Evolutionary conservation across 352 stramenopile species (phyloP), one percentile per base, ranked within the genome.

Genomic region (Phytopythium boreale): DNA sequence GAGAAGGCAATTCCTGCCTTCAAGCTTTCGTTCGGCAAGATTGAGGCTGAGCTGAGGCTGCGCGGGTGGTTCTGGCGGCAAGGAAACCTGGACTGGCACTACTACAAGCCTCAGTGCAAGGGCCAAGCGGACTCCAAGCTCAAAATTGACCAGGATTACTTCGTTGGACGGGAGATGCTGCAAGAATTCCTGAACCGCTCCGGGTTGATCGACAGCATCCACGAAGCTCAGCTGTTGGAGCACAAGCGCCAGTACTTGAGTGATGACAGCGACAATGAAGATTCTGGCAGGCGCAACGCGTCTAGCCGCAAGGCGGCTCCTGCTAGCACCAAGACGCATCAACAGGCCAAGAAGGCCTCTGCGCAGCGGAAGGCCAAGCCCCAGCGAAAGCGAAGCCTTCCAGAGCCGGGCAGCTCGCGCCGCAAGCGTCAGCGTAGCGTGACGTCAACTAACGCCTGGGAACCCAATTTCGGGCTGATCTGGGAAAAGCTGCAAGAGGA

Each of bases 41-140:
- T 90, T 31, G 84, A 93, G 63, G 56, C 29, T 5, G 84, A 89
- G 44, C 57, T 93, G 4, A 72, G 70, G 22, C 58, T 34, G 29
- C 79, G 77, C 34, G 84, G 84, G 24, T 93, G 84, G 84, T 89
- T 77, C 66, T 93, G 82, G 82, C 84, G 79, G 37, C 31, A 36
- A 20, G 56, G 61, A 22, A 63, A 51, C 20, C 68, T 77, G 10
- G 72, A 73, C n/a, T 92, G 66, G 61, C 67, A 67, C 7, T 93
- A 90, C 66, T 90, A 75, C 61, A 69, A 80, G 61, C 82, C 84
- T 20, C 64, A 84, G 31, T 85, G 73, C 57, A 64, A 76, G 57
- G 64, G 47, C 22, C 83, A 74, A 39, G 34, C 63, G 15, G 59
- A 64, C 3, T 67, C 55, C 0, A 55, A 70, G 20, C 66, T 90